Evolutionary conservation across 192 early-diverging fungal genomes (phyloP).

Genomic region (Phycomyces nitens): DNA sequence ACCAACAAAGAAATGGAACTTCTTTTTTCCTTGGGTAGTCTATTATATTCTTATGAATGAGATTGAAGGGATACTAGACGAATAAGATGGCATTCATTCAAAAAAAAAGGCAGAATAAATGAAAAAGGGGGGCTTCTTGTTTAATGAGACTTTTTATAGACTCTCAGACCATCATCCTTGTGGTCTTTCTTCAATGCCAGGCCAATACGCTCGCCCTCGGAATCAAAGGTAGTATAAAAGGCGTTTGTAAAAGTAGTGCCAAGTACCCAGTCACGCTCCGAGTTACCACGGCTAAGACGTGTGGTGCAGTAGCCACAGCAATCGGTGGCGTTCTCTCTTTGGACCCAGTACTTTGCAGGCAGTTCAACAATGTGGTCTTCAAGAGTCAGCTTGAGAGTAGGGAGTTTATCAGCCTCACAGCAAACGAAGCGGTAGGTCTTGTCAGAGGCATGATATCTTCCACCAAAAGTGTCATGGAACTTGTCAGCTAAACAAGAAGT

Average conservation of each 20-base stretch:
- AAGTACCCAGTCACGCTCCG: conserved; percentile 30
- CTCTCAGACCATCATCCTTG: conserved; percentile 26
- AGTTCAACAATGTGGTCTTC: conserved; percentile 27
- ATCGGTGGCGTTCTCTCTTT: conserved; percentile 18
- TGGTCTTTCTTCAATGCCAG: conserved; percentile 27
- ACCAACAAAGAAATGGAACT: no score
- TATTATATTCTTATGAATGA: no score
- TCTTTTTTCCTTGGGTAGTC: no score
- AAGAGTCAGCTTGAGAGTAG: conserved; percentile 20
- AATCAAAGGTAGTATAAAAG: conserved; percentile 37
- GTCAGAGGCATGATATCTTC: conserved; percentile 10
- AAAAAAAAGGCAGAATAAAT: no score
- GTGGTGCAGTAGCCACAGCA: conserved; percentile 15
- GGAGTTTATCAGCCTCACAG: conserved; percentile 23
- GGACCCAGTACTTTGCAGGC: conserved; percentile 34
- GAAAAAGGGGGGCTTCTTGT: no score
- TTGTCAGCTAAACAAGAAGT: conserved; percentile 24
- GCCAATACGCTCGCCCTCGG: conserved; percentile 28
- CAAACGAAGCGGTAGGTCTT: conserved; percentile 32
- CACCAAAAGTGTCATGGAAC: conserved; percentile 28
- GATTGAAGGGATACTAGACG: no score
- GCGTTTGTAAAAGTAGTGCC: conserved; percentile 32
- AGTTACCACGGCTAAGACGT: conserved; percentile 17
- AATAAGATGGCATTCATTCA: no score
- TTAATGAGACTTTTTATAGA: conserved; percentile 5